phyloP scores from a whole-genome alignment of 192 early-diverging fungal species.

The Coemansia sp. region DNA sequence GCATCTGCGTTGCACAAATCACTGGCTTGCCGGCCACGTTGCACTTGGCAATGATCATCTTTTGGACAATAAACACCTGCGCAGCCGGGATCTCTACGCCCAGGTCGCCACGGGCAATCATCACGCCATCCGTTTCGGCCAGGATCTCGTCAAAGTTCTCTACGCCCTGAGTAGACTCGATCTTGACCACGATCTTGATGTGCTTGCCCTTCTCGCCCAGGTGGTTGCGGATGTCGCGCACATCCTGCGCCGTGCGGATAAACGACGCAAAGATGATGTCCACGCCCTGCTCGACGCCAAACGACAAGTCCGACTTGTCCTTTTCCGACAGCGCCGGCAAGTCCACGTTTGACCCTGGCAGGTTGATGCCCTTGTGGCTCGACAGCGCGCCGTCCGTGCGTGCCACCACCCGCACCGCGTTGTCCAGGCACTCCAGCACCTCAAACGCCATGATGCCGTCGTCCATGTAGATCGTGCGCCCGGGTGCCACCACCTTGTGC shows the following conservation, averaged over 20 bases:
- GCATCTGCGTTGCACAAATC: constrained; percentile 97
- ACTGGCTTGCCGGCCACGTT: constrained; percentile 96
- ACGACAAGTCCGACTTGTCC: constrained; percentile 85
- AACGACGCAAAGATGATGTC: constrained; percentile 97
- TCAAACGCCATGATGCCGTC: constrained; percentile 95
- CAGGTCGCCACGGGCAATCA: constrained; percentile 98
- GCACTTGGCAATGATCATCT: constrained; percentile 99
- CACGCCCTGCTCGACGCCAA: constrained; percentile 91
- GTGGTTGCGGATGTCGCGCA: constrained; percentile 82
- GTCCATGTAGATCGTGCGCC: constrained; percentile 83
- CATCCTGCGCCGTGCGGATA: constrained; percentile 89
- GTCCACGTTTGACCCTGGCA: constrained; percentile 87
- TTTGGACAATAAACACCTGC: constrained; percentile 90
- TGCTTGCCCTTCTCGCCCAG: constrained; percentile 75
- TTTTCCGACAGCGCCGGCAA: constrained; percentile 94
- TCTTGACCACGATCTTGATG: constrained; percentile 97
- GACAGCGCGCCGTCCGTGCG: constrained; percentile 85
- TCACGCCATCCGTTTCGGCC: constrained; percentile 89
- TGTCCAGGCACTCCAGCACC: constrained; percentile 69
- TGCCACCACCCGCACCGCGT: constrained; percentile 66
- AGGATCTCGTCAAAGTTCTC: constrained; percentile 99
- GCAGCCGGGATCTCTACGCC: constrained; percentile 97
- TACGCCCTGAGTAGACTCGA: constrained; percentile 96
- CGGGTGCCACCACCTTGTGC: constrained; percentile 68
- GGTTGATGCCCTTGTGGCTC: constrained; percentile 94